Percentiles rank a stretch among this genome's conserved stretches.
Conservation (phyloP, 208 protist species). For the Leishmania amazonensis region DNA sequence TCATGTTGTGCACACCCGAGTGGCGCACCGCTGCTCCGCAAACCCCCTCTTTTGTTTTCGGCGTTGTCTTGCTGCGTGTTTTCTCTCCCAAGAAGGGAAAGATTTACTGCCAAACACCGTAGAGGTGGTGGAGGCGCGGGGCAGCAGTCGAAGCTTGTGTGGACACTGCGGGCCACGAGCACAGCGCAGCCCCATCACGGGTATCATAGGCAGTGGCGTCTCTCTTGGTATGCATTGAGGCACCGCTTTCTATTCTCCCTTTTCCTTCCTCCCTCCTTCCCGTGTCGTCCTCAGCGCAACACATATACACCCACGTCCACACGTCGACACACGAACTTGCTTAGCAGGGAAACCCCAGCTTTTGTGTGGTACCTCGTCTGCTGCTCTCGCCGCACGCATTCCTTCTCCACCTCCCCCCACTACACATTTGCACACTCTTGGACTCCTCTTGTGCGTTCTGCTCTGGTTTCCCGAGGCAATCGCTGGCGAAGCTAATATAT, state of each 20-base stretch:
- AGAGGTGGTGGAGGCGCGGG: background rate
- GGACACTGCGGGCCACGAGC: background rate
- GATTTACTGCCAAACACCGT: background rate
- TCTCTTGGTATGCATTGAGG: background rate
- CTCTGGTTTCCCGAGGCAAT: background rate
- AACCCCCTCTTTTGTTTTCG: background rate
- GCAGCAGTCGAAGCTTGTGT: background rate
- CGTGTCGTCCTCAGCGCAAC: too few relatives aligned
- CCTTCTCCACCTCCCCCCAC: background rate
- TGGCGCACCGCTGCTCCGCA: background rate
- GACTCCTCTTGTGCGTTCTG: background rate
- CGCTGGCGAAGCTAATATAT: too few relatives aligned
- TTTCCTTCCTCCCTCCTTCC: background rate
- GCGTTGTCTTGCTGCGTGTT: background rate
- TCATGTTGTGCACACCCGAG: background rate
- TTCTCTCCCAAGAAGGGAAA: background rate
- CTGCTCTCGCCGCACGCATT: background rate
- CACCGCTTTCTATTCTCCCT: background rate
- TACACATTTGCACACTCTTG: background rate
- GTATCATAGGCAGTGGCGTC: too few relatives aligned
- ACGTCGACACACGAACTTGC: background rate
- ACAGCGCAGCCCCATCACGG: background rate
- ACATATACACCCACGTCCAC: background rate
- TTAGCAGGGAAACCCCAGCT: background rate
- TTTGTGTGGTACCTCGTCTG: background rate